These are phyloP conservation scores for Mycena sanguinolenta DNA, from an alignment of 768 basidiomycete species.

Conservation along the genomic window DNA sequence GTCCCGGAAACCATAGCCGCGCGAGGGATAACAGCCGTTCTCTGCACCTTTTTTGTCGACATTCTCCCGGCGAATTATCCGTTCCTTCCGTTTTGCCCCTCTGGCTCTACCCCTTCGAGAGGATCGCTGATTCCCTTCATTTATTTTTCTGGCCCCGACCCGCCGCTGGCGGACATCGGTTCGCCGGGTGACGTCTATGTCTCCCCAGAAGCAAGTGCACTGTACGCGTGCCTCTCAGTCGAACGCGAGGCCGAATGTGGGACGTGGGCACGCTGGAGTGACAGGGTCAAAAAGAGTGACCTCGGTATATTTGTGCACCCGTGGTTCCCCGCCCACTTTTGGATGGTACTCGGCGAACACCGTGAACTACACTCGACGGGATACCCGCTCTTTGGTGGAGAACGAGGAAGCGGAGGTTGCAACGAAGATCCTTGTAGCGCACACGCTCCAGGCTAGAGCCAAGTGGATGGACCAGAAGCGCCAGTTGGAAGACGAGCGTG, in stretches of 20 bases:
- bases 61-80: constrained; percentile 9
- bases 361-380: not conserved
- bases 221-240: constrained; percentile 18
- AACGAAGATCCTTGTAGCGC: constrained; percentile 3
- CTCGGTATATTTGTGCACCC: constrained; percentile 9
- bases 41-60: constrained; percentile 11
- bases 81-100: not conserved
- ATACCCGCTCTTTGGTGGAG: not conserved
- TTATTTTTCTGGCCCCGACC: constrained; percentile 11
- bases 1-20: not conserved
- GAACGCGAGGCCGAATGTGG: not conserved
- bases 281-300: constrained; percentile 1
- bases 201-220: not conserved
- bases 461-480: not conserved
- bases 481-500: constrained; percentile 15
- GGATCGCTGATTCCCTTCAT: constrained; percentile 17
- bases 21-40: not conserved
- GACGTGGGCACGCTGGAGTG: constrained; percentile 25
- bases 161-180: constrained; percentile 21
- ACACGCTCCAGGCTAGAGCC: not conserved
- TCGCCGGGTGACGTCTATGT: constrained; percentile 18
- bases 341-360: constrained; percentile 9
- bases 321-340: constrained; percentile 15
- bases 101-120: not conserved
- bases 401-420: not conserved